A percentile compares a stretch with the other conserved stretches of the same genome.
phyloP scores from a whole-genome alignment of 257 asterid genomes.

The Solanum arcanum region DNA sequence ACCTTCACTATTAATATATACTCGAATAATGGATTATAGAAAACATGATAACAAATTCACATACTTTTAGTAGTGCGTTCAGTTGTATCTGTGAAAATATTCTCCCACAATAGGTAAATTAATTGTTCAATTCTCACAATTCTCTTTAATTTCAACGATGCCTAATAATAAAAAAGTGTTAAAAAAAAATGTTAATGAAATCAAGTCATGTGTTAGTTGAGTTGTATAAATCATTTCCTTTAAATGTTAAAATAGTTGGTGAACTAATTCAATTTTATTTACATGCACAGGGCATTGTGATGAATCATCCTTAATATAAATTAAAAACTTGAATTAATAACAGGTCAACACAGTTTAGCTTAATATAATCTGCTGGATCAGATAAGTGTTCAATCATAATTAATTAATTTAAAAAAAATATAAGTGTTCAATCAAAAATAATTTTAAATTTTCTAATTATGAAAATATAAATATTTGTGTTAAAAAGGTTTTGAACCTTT shows the following conservation, averaged over 20 bases:
- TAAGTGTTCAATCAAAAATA: neutral
- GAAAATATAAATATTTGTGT: neutral
- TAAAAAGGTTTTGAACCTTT: neutral
- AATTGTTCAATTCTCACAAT: neutral
- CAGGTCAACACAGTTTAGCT: neutral
- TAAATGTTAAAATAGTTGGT: conserved; percentile 19
- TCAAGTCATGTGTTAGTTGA: conserved; percentile 25
- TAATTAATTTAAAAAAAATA: too few relatives aligned
- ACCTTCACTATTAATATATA: neutral
- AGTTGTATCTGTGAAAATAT: neutral
- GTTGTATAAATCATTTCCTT: neutral
- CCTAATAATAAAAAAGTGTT: neutral
- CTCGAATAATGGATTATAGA: neutral
- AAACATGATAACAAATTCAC: neutral
- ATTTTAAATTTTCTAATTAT: neutral
- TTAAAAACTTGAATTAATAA: neutral
- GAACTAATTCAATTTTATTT: conserved; percentile 14
- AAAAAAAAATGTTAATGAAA: neutral
- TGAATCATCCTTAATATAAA: conserved; percentile 6
- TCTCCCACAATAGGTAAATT: neutral
- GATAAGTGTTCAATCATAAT: neutral
- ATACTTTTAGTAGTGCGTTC: neutral
- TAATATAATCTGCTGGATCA: neutral
- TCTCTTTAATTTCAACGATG: neutral
- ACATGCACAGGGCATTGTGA: neutral